These are phyloP conservation scores for Hypomontagnella monticulosa DNA, from an alignment of 495 filamentous ascomycete species.

Conservation along the genomic window DNA sequence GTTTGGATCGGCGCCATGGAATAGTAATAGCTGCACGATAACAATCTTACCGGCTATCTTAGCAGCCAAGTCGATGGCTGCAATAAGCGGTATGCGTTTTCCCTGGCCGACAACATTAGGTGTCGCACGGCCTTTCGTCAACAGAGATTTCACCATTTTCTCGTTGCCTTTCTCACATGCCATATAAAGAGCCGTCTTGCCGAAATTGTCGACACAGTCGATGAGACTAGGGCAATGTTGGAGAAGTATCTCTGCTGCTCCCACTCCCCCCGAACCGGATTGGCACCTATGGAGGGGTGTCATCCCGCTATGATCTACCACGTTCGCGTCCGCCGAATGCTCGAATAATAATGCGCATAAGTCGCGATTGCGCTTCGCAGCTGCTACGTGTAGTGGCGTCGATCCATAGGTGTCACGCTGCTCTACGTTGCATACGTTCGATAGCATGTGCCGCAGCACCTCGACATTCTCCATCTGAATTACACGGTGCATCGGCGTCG, in stretches of 20 bases:
- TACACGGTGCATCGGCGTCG: slow-evolving; percentile 38
- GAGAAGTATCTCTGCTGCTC: slow-evolving; percentile 34
- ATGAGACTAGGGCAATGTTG: slow-evolving; percentile 18
- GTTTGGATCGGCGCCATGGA: slow-evolving; percentile 39
- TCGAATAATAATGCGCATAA: slow-evolving; percentile 54
- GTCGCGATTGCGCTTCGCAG: slow-evolving; percentile 28
- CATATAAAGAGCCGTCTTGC: slow-evolving; percentile 44
- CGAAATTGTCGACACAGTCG: slow-evolving; percentile 27
- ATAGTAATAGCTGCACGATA: slow-evolving; percentile 38
- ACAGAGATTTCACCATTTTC: slow-evolving; percentile 33
- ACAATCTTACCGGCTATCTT: slow-evolving; percentile 24
- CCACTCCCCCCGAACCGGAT: slow-evolving; percentile 19
- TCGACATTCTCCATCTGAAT: slow-evolving; percentile 33
- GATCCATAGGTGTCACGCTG: slow-evolving; percentile 22
- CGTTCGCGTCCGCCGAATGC: slow-evolving; percentile 52
- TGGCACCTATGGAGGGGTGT: slow-evolving; percentile 43
- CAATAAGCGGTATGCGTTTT: slow-evolving; percentile 33
- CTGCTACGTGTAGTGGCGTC: slow-evolving; percentile 36
- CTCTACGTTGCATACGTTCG: slow-evolving; percentile 22
- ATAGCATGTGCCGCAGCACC: slow-evolving; percentile 35
- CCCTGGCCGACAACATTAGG: slow-evolving; percentile 29
- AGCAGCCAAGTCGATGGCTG: slow-evolving; percentile 39
- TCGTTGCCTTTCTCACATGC: slow-evolving; percentile 41
- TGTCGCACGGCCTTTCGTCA: slow-evolving; percentile 22
- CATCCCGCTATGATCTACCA: slow-evolving; percentile 53